Evolutionary conservation across 257 asterid genomes (phyloP), one percentile per base, ranked within the genome.

Genomic region (Salvia hispanica): DNA sequence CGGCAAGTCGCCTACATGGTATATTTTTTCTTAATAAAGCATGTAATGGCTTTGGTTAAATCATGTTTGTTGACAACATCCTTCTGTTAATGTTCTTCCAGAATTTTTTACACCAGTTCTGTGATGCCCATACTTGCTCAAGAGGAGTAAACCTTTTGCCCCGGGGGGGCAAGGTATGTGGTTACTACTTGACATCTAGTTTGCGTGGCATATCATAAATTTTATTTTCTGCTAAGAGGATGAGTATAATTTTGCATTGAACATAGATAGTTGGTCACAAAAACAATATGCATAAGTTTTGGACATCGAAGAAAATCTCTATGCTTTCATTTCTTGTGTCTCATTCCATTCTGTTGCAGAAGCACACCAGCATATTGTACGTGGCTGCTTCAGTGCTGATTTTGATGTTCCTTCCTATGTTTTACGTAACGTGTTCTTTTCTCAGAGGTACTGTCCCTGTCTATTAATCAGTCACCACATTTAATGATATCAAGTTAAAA

Each of bases 111-210:
- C 94, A 83, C 72, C 98, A 90, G 67, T 88, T 93, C 65, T 93
- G 98, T 44, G 97, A 93, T 76, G 95, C 94, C 66, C 98, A 93
- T 79, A 74, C 87, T 60, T 93, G 97, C 79, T 78, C 92, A 11
- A 80, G 76, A 51, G 85, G 84, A 7, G 78, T 72, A 54, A 88
- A 86, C 68, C 96, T 93, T 31, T 93, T 93, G 75, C 60, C 94
- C 43, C 84, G 72, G 77, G 98, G 98, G 70, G 97, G 97, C 82
- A 86, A 76, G 88, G 98, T 86, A 78, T 64, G 87, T 42, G 59
- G 60, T 75, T 63, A 1, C 48, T 63, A 21, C 15, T 33, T 62
- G 54, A 25, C 52, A 15, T 36, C 39, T 42, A 3, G 6, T 11
- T 64, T 5, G n/a, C 11, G 54, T 21, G 31, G 16, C 31, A 33